Base-by-base conservation (phyloP, 345 rosid species). In the Populus alba region DNA sequence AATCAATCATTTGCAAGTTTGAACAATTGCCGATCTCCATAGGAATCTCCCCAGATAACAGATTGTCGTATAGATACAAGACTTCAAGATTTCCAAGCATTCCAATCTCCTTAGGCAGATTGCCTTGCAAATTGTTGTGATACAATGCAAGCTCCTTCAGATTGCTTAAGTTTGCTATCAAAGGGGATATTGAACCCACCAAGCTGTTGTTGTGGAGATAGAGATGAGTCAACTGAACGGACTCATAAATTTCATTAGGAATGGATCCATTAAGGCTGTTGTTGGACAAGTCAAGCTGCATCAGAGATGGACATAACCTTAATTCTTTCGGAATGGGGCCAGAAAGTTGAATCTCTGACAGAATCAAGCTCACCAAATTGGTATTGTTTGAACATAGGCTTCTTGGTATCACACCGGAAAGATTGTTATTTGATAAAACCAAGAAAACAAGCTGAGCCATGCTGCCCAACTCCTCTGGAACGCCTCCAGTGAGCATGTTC, bases 181-280 rank as follows among this genome's bases (percentile, higher is more conserved):
- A 78, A 31, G 94, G 87, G 78, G 94, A 88, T 71, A 96, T 80
- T 31, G 83, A 82, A 70, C 99, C 98, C 17, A 68, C 88, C 87
- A 96, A 87, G 87, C 87, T 91, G 81, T 96, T 96, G 87, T 96
- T 96, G 81, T 94, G 94, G 43, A 96, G 95, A 67, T 92, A 92
- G 45, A 96, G 93, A 80, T 90, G 83, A 13, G 88, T 90, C 82
- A 94, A 79, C 53, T 78, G 75, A 51, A 73, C 82, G 78, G 91
- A 65, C 82, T 90, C 77, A 41, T 75, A 94, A 70, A 96, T 73
- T 55, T 87, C 88, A 0, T 47, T 71, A 1, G 99, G 99, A 41
- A 96, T 89, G 0, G 90, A 81, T 31, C 99, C 98, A 53, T 73
- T 71, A 12, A 96, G 90, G 0, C 90, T 80, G 81, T 96, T 96